Evolutionary conservation across 2,329 filamentous ascomycete genomes (phyloP).

Genomic region (Graphilbum ipis-grandicollis): DNA sequence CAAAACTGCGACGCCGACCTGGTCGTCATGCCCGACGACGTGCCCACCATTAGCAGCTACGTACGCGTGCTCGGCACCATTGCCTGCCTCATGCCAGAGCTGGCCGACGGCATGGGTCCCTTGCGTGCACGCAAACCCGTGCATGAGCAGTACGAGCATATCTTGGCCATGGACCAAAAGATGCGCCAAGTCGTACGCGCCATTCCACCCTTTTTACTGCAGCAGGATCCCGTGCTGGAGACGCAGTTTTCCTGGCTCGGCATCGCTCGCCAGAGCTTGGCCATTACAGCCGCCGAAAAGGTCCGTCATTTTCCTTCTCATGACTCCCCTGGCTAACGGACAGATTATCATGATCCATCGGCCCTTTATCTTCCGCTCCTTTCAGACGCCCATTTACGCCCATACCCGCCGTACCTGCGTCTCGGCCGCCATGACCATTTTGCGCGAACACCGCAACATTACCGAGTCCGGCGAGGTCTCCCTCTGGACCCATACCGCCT

Average conservation of each 20-base stretch:
- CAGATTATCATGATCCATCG: conserved; percentile 21
- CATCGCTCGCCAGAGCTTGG: conserved; percentile 17
- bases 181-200: conserved; percentile 16
- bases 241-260: conserved; percentile 15
- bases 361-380: conserved; percentile 16
- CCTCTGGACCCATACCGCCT: conserved; percentile 14
- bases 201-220: conserved; percentile 16
- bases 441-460: conserved; percentile 12
- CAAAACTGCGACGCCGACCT: conserved; percentile 15
- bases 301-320: background rate
- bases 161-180: conserved; percentile 15
- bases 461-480: conserved; percentile 9
- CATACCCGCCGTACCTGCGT: conserved; percentile 17
- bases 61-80: conserved; percentile 13
- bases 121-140: conserved; percentile 13
- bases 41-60: conserved; percentile 11
- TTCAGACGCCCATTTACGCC: conserved; percentile 13
- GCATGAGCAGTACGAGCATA: conserved; percentile 16
- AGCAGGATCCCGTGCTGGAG: conserved; percentile 9
- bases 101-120: conserved; percentile 16
- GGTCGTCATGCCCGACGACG: conserved; percentile 1
- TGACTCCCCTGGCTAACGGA: background rate
- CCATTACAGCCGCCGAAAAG: conserved; percentile 20
- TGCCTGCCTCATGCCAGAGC: conserved; percentile 15
- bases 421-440: conserved; percentile 18